Percentiles rank a stretch among this genome's conserved stretches.
Conservation (phyloP, 1,284 basidiomycete species). For the Heterobasidion parviporum region DNA sequence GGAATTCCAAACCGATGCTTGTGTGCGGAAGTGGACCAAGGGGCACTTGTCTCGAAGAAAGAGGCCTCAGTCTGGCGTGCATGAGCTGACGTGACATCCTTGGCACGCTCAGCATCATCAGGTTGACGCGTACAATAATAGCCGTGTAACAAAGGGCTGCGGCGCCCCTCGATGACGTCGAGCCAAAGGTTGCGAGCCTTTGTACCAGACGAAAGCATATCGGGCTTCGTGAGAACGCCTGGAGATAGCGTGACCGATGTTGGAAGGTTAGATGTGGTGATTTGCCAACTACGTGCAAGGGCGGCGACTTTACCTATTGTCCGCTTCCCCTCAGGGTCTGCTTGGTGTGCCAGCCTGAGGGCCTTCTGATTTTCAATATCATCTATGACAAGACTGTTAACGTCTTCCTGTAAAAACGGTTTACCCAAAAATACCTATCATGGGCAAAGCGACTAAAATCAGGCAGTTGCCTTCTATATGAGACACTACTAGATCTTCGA, state of each 20-base stretch:
- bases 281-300: no score
- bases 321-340: slow-evolving; percentile 41
- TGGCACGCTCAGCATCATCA: slow-evolving; percentile 43
- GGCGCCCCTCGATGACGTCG: slow-evolving; percentile 39
- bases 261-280: no score
- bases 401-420: no score
- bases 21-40: slow-evolving; percentile 41
- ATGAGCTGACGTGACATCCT: slow-evolving; percentile 25
- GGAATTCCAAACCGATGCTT: slow-evolving; percentile 47
- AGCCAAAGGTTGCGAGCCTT: slow-evolving; percentile 51
- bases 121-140: slow-evolving; percentile 66
- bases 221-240: slow-evolving; percentile 64
- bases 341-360: slow-evolving; percentile 39
- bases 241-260: not conserved
- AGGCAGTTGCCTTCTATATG: slow-evolving; percentile 29
- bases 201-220: slow-evolving; percentile 38
- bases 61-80: slow-evolving; percentile 30
- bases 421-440: not conserved
- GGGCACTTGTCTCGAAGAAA: slow-evolving; percentile 40
- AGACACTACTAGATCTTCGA: slow-evolving; percentile 27
- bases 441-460: slow-evolving; percentile 48
- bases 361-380: slow-evolving; percentile 61
- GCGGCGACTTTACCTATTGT: slow-evolving; percentile 41
- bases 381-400: slow-evolving; percentile 26
- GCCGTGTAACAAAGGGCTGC: slow-evolving; percentile 40